These are phyloP conservation scores for Tilletiopsis washingtonensis DNA, from an alignment of 1,284 basidiomycete genomes.

Conservation along the genomic window DNA sequence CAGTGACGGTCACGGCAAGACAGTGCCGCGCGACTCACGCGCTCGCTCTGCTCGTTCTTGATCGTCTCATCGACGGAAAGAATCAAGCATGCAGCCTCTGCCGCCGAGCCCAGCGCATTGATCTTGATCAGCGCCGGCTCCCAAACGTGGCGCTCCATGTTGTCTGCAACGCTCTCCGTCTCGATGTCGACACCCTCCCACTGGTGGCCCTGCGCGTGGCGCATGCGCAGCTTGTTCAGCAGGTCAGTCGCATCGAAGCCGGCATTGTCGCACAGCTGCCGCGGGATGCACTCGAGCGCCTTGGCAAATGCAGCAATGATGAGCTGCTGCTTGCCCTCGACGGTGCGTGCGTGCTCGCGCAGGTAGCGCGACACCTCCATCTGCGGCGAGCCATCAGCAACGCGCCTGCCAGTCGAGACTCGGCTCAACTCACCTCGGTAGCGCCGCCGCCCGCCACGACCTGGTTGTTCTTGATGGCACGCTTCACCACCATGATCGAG, in stretches of 20 bases:
- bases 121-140: constrained; percentile 91
- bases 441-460: constrained; percentile 97
- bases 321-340: constrained; percentile 92
- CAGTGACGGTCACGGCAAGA: background rate
- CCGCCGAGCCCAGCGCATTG: constrained; percentile 87
- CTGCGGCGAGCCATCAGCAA: constrained; percentile 49
- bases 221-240: constrained; percentile 94
- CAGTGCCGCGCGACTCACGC: background rate
- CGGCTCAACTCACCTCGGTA: constrained; percentile 63
- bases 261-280: constrained; percentile 97
- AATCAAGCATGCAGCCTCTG: constrained; percentile 93
- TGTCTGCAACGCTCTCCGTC: constrained; percentile 75
- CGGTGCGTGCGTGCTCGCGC: constrained; percentile 78
- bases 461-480: constrained; percentile 88
- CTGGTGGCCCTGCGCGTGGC: constrained; percentile 72
- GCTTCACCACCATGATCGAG: constrained; percentile 98
- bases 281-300: constrained; percentile 91
- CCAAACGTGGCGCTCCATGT: constrained; percentile 95
- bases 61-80: constrained; percentile 46
- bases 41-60: constrained; percentile 33
- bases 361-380: constrained; percentile 95
- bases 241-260: constrained; percentile 96
- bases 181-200: constrained; percentile 98
- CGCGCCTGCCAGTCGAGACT: background rate
- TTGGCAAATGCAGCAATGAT: constrained; percentile 95